These are phyloP conservation scores for Prunella vulgaris DNA, from an alignment of 257 asterid species.

Conservation along the genomic window DNA sequence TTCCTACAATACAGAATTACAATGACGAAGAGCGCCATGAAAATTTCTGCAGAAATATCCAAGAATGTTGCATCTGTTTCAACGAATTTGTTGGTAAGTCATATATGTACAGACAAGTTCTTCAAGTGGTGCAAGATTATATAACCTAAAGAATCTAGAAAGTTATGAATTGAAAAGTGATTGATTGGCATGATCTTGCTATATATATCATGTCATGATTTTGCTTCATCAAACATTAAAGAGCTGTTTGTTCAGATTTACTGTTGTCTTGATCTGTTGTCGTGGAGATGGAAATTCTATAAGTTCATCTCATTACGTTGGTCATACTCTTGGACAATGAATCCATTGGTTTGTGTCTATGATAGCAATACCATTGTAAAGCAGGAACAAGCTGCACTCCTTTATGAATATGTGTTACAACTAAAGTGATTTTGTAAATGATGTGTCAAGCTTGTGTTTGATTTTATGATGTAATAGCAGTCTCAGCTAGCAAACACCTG, in stretches of 20 bases:
- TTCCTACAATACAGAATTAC: conserved; percentile 63
- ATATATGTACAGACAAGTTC: background rate
- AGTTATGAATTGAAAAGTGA: background rate
- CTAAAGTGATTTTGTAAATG: background rate
- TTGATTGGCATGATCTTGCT: background rate
- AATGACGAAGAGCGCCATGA: conserved; percentile 64
- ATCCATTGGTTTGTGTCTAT: background rate
- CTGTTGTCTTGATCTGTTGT: background rate
- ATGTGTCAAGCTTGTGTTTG: background rate
- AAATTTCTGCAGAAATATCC: conserved; percentile 62
- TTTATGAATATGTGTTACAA: background rate
- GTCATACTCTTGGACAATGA: background rate
- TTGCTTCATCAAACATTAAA: background rate
- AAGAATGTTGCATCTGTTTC: conserved; percentile 77
- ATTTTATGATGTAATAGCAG: background rate
- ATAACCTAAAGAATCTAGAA: background rate
- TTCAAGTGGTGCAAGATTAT: background rate
- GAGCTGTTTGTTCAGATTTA: background rate
- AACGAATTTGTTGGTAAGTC: conserved; percentile 65
- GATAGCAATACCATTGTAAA: background rate
- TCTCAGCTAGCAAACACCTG: background rate
- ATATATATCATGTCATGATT: background rate
- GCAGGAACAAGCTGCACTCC: background rate
- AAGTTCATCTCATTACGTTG: background rate
- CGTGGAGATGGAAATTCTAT: background rate